Conservation (phyloP, 2,329 filamentous ascomycete species). For the Fusarium globosum region DNA sequence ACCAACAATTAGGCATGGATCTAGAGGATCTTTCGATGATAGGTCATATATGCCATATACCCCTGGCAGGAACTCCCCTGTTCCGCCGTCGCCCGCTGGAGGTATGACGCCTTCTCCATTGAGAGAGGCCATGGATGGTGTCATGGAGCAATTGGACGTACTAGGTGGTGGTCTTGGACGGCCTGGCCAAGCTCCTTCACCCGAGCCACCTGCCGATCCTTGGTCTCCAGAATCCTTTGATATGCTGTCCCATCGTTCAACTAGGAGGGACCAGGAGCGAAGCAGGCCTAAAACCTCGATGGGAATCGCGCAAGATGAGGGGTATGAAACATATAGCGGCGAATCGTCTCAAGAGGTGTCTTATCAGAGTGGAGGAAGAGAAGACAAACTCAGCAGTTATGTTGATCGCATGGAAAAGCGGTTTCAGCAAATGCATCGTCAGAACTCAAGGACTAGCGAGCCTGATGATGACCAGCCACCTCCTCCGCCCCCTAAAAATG, state of each 20-base stretch:
- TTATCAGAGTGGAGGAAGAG: slow-evolving; percentile 54
- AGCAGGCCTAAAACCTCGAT: slow-evolving; percentile 75
- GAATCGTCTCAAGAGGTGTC: slow-evolving; percentile 63
- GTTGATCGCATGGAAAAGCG: slow-evolving; percentile 92
- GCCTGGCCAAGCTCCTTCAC: slow-evolving; percentile 65
- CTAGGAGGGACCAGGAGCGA: slow-evolving; percentile 42
- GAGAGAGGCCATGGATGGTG: slow-evolving; percentile 95
- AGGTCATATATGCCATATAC: slow-evolving; percentile 55
- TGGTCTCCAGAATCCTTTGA: slow-evolving; percentile 94
- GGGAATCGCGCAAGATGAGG: slow-evolving; percentile 73
- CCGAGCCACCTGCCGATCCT: slow-evolving; percentile 71
- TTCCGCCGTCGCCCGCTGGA: slow-evolving; percentile 73
- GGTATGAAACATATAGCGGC: slow-evolving; percentile 69
- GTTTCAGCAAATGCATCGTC: slow-evolving; percentile 76
- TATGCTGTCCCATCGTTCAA: slow-evolving; percentile 54
- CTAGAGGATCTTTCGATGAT: slow-evolving; percentile 48
- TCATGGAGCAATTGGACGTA: slow-evolving; percentile 93
- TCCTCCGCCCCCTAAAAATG: slow-evolving; percentile 68
- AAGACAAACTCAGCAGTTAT: slow-evolving; percentile 81
- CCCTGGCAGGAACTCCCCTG: slow-evolving; percentile 70
- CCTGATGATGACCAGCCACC: slow-evolving; percentile 66
- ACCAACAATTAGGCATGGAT: slow-evolving; percentile 35
- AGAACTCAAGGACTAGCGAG: slow-evolving; percentile 57
- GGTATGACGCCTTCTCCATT: slow-evolving; percentile 89
- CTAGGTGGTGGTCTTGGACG: slow-evolving; percentile 66